Evolutionary conservation across 176 grass and related monocot species (phyloP).

Genomic region (Stipa capillata): DNA sequence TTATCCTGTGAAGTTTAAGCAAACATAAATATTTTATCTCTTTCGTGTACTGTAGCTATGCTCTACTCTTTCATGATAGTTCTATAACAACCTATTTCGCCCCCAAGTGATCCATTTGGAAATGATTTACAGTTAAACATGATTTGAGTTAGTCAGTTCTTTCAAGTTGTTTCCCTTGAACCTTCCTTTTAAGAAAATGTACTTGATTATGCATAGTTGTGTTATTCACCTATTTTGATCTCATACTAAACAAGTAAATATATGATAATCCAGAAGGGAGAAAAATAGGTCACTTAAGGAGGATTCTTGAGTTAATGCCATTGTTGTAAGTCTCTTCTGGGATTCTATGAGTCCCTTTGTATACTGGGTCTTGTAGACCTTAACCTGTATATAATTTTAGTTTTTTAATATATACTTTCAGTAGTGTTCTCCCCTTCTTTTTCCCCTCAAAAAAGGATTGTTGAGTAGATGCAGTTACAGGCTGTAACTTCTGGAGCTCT

Average conservation of each 20-base stretch:
- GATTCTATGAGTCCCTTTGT: too few species aligned
- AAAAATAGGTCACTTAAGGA: background rate
- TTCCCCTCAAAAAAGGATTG: too few species aligned
- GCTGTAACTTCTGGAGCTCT: slow-evolving; percentile 5
- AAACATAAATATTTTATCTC: background rate
- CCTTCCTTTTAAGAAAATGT: background rate
- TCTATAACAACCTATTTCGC: background rate
- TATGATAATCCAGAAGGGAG: background rate
- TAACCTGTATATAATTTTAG: too few species aligned
- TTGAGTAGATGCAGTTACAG: slow-evolving; percentile 6
- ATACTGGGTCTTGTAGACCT: too few species aligned
- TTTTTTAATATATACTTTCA: too few species aligned
- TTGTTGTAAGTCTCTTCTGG: too few species aligned
- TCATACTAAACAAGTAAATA: background rate
- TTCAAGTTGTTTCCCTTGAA: background rate
- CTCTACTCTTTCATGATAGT: background rate
- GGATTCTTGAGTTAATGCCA: too few species aligned
- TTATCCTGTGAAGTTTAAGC: background rate
- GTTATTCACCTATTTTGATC: slow-evolving; percentile 4
- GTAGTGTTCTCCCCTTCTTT: too few species aligned
- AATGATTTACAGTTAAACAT: too few species aligned
- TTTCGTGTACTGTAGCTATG: background rate
- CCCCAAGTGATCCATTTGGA: background rate
- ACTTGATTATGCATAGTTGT: background rate
- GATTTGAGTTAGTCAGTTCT: background rate